Conservation (phyloP, 2,329 filamentous ascomycete genomes). For the Curvularia sp. region DNA sequence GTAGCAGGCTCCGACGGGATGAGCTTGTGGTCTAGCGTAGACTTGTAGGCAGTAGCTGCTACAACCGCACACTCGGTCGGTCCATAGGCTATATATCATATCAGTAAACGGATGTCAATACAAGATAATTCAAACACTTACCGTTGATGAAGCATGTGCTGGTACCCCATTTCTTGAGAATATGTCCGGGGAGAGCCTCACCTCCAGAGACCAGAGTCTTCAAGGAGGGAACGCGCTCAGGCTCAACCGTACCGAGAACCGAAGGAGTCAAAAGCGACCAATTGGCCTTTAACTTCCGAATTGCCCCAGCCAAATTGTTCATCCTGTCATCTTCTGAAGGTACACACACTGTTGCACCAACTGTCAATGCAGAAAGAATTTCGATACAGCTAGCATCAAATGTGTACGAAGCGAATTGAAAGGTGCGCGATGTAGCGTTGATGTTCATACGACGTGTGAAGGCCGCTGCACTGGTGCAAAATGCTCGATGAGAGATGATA, state of each 20-base stretch:
- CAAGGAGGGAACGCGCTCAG: conserved; percentile 51
- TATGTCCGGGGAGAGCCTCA: conserved; percentile 51
- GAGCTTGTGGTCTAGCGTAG: conserved; percentile 34
- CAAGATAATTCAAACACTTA: conserved; percentile 40
- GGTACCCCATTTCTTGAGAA: conserved; percentile 55
- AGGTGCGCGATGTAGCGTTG: conserved; percentile 62
- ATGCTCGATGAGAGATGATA: conserved; percentile 67
- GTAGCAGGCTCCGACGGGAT: conserved; percentile 38
- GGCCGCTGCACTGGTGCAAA: conserved; percentile 57
- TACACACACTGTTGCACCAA: conserved; percentile 62
- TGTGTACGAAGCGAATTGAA: conserved; percentile 60
- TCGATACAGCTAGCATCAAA: conserved; percentile 65
- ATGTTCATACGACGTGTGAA: conserved; percentile 53
- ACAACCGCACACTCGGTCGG: conserved; percentile 45
- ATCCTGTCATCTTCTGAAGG: conserved; percentile 63
- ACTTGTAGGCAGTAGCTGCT: conserved; percentile 34
- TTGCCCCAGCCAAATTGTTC: conserved; percentile 59
- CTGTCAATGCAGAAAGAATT: conserved; percentile 60
- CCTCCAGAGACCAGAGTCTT: conserved; percentile 56
- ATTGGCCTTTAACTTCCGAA: conserved; percentile 38
- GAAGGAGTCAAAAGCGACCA: conserved; percentile 45
- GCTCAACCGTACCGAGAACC: conserved; percentile 51
- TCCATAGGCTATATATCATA: conserved; percentile 35
- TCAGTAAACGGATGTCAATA: conserved; percentile 1
- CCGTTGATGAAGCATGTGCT: conserved; percentile 55